Base-by-base conservation (phyloP, 2,329 filamentous ascomycete species). In the Sporothrix schenckii region DNA sequence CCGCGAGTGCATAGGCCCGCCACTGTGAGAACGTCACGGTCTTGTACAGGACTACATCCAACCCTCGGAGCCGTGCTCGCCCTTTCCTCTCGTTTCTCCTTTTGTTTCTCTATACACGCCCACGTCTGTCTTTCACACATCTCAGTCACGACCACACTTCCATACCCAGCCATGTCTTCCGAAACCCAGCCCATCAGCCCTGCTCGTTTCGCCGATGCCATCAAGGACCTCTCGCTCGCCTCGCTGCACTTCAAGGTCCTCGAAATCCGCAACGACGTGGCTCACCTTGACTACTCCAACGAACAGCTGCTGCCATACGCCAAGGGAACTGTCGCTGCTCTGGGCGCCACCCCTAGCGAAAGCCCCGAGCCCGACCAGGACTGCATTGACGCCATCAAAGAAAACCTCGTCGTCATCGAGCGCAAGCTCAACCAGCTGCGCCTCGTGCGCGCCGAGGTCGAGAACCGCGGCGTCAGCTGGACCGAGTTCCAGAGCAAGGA, bases 251-350 rank as follows among this genome's bases (percentile, higher is more conserved):
- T 91, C 79, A 93, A 93, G 80, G 87, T 90, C 71, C 86, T 91
- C 77, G 92, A 94, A 79, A 84, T 94, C 72, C 88, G 87, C 78
- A 93, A 93, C 84, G 88, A 85, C 75, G 89, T 93, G 77, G 84
- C 86, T 30, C 91, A 94, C 79, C 88, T 94, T 34, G 86, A 89
- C 76, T 88, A 89, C 78, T 91, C 89, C 73, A 94, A 93, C 81
- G 85, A 86, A 73, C 88, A 93, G 78, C 88, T 93, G 71, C 83
- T 85, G 69, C 90, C 90, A 47, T 93, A 87, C 75, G 89, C 90
- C 70, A 84, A 88, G 16, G 85, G 84, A 39, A 76, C 77, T 27
- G 78, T 78, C 2, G 76, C 80, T 0, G 76, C 80, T 0, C 69
- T 79, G 14, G 77, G 74, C 66, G 71, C 73, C n/a, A 21, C 73